A percentile compares a stretch with the other conserved stretches of the same genome.
These are phyloP conservation scores for Colletotrichum somersetense DNA, from an alignment of 2,329 filamentous ascomycete species.

Conservation along the genomic window DNA sequence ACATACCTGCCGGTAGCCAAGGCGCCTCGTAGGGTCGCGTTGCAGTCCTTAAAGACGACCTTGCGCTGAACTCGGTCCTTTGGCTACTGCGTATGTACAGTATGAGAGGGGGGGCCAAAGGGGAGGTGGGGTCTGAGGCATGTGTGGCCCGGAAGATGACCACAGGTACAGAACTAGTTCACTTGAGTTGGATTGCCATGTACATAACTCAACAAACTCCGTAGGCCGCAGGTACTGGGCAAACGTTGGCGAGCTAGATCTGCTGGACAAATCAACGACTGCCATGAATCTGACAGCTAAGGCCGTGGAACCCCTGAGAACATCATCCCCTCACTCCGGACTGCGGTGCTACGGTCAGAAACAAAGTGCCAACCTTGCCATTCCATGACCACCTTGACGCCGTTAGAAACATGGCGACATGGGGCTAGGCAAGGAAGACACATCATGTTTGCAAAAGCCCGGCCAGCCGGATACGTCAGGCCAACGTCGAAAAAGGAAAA, in stretches of 20 bases:
- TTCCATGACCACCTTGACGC: conserved; percentile 3
- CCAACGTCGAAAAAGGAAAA: conserved; percentile 20
- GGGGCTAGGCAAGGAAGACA: conserved; percentile 7
- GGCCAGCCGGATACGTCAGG: neutral
- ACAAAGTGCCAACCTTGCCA: conserved; percentile 22
- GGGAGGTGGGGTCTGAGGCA: neutral
- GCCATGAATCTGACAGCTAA: conserved; percentile 38
- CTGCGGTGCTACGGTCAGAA: conserved; percentile 24
- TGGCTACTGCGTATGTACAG: neutral
- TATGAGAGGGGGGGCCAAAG: neutral
- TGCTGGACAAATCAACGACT: conserved; percentile 32
- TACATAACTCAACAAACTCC: neutral
- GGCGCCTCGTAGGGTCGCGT: neutral
- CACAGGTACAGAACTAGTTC: neutral
- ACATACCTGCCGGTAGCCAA: neutral
- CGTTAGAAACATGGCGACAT: neutral
- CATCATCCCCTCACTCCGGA: conserved; percentile 6
- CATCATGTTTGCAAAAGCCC: neutral
- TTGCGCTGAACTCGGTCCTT: conserved; percentile 17
- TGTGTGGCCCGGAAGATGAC: neutral
- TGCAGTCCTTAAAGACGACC: conserved; percentile 24
- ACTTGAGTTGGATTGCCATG: neutral
- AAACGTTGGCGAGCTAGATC: conserved; percentile 11
- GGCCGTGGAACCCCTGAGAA: conserved; percentile 32
- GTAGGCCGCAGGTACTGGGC: conserved; percentile 26